Base-by-base conservation (phyloP, 306 rosid species). In the Oemleria cerasiformis region DNA sequence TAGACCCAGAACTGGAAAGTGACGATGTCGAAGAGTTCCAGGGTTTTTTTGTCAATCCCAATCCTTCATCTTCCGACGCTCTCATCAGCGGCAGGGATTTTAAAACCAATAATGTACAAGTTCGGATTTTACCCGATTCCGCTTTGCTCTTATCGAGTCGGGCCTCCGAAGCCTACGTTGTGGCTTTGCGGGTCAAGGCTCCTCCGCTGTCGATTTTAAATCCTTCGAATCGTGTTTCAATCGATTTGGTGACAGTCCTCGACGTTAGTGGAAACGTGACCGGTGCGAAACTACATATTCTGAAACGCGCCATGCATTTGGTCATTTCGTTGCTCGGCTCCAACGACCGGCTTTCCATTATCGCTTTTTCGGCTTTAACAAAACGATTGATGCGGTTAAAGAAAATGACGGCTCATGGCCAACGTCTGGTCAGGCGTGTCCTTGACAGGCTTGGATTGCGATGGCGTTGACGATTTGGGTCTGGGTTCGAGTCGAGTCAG, bases 201-300 rank as follows among this genome's bases (percentile, higher is more conserved):
- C 91, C 96, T 1, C 81, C 87, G n/a, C 67, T 85, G 0, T 49
- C 75, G 0, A 78, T 75, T 41, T 58, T 80, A 0, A 83, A 73
- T 23, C 71, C 85, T 4, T 73, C 86, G 4, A 79, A 76, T 45
- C 88, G 97, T 0, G 97, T 89, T 0, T 91, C 97, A 7, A 85
- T 92, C 65, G 97, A 92, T 78, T 88, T 92, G 2, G 93, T 92
- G 1, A 83, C 96, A 17, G 97, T 89, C 3, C 91, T 92, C 0
- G 97, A 89, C 65, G 81, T 90, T 1, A 85, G 97, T 16, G 91
- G 88, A 0, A 89, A 76, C 86, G 89, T 92, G 97, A 82, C 65
- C 15, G 86, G 93, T 1, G 83, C 90, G 6, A 92, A 92, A 77
- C 77, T 92, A 9, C 82, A n/a, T n/a, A n/a, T n/a, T n/a, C n/a